Evolutionary conservation across 208 protist genomes (phyloP).

Genomic region (Angomonas deanei): DNA sequence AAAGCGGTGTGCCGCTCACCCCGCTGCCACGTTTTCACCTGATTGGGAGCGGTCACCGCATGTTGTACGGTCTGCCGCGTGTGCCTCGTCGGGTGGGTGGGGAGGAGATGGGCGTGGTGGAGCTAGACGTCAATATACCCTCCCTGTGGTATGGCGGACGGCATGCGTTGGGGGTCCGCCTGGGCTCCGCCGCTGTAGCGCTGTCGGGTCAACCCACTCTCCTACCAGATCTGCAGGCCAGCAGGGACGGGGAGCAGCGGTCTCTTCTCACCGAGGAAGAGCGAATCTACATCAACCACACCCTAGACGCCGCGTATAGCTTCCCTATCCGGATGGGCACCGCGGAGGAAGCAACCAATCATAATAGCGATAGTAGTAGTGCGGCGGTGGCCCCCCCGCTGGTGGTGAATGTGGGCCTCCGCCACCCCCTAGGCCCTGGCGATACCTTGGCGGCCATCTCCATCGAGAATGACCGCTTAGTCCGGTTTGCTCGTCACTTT

Average conservation of each 20-base stretch:
- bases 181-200: slow-evolving; percentile 10
- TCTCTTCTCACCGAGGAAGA: slow-evolving; percentile 2
- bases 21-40: slow-evolving; percentile 2
- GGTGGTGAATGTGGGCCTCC: slow-evolving; percentile 38
- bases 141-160: not conserved
- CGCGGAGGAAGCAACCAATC: not conserved
- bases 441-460: slow-evolving; percentile 42
- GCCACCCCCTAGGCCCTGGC: slow-evolving; percentile 32
- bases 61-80: not conserved
- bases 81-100: not conserved
- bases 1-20: not conserved
- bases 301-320: slow-evolving; percentile 14
- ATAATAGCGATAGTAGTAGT: not conserved
- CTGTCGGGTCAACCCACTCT: slow-evolving; percentile 4
- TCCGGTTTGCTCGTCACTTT: slow-evolving; percentile 13
- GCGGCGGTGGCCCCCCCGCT: slow-evolving; percentile 12
- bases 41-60: not conserved
- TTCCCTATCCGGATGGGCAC: slow-evolving; percentile 6
- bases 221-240: not conserved
- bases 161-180: slow-evolving; percentile 7
- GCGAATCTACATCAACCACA: slow-evolving; percentile 8
- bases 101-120: slow-evolving; percentile 14
- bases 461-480: slow-evolving; percentile 37
- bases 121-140: slow-evolving; percentile 4
- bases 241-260: not conserved